Conservation (phyloP, 208 protist genomes). For the Leishmania tropica region DNA sequence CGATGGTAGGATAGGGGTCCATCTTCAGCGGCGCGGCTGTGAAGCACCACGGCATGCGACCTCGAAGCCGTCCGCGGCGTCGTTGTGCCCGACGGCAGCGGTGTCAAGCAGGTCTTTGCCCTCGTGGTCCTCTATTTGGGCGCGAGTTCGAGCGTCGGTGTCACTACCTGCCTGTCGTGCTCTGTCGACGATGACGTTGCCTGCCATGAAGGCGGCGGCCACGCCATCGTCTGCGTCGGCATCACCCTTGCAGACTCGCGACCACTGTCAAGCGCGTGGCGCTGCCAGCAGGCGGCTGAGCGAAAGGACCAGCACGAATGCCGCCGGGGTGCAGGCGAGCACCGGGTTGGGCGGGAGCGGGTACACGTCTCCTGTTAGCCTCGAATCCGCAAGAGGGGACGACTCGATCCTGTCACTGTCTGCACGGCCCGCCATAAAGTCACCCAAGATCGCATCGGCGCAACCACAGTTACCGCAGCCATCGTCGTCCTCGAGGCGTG, state of each 20-base stretch:
- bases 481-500: neutral
- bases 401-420: slow-evolving; percentile 11
- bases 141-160: slow-evolving; percentile 2
- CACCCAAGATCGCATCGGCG: neutral
- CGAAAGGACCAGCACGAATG: neutral
- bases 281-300: neutral
- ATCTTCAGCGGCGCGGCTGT: neutral
- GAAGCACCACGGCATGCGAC: neutral
- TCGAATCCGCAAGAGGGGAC: neutral
- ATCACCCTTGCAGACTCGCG: slow-evolving; percentile 6
- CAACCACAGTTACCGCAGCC: slow-evolving; percentile 6
- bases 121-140: slow-evolving; percentile 10
- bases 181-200: neutral
- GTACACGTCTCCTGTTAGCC: slow-evolving; percentile 2
- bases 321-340: neutral
- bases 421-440: slow-evolving; percentile 5
- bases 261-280: slow-evolving; percentile 1
- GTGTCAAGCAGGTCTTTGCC: neutral
- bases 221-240: neutral
- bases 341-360: slow-evolving; percentile 2
- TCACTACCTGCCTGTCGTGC: neutral
- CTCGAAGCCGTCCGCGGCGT: neutral
- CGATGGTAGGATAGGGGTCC: neutral
- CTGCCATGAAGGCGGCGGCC: neutral
- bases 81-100: neutral